Base-by-base conservation (phyloP, 1,284 basidiomycete genomes). In the Kalmanozyma brasiliensis region DNA sequence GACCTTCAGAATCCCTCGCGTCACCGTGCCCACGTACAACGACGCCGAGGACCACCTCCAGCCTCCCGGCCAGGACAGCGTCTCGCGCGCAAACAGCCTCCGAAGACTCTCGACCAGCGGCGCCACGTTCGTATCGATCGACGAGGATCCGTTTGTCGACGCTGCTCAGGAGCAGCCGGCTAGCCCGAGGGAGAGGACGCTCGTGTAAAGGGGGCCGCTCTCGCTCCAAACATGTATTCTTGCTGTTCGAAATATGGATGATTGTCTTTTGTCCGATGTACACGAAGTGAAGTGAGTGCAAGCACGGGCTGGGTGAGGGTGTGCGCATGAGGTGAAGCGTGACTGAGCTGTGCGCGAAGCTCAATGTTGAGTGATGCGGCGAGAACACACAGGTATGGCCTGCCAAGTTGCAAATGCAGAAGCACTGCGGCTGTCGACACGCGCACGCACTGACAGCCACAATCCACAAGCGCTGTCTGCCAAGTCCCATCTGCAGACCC, bases 81-180 rank as follows among this genome's bases (percentile, higher is more conserved):
- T 8, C 7, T 20, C 24, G n/a, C 2, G 30, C 38, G 23, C 40
- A 52, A 9, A 26, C 6, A 52, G 52, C 11, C 19, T 26, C 6
- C 24, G 38, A 13, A 22, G 37, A 20, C 5, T 20, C 2, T 51
- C 60, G 1, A 45, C 26, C 16, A 49, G 46, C 1, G 51, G 20
- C 0, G 51, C 33, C 10, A 58, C 62, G 17, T 42, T 49, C 11
- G 42, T 58, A 3, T 52, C 49, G 20, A 19, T 49, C 0, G 60
- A 63, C 11, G 55, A 53, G 17, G 46, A 58, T 26, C 55, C 62
- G 10, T 65, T 58, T 37, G 55, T 53, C 11, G 62, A 65, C 20
- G 55, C 62, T 34, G 34, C 29, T 1, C 49, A 65, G 53, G 46
- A 34, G 26, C 29, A 11, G 4, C 2, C 13, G n/a, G 14, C 9